Evolutionary conservation across 495 filamentous ascomycete genomes (phyloP).

Genomic region (Aspergillus leporis): DNA sequence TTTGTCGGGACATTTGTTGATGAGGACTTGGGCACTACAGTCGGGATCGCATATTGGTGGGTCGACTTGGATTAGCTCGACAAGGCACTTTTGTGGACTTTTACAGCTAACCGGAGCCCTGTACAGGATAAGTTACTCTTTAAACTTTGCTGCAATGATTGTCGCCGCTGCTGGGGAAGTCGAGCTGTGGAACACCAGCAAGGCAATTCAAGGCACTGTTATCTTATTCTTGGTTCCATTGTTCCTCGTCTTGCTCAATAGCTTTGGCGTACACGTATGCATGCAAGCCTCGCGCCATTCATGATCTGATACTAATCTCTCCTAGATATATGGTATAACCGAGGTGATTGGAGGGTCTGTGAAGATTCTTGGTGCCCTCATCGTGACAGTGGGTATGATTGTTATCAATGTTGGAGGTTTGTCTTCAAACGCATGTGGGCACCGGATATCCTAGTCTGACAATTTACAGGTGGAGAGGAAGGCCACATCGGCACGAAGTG

Average conservation of each 20-base stretch:
- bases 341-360: slow-evolving; percentile 40
- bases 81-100: not conserved
- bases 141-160: slow-evolving; percentile 42
- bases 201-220: slow-evolving; percentile 28
- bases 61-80: not conserved
- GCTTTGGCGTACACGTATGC: slow-evolving; percentile 32
- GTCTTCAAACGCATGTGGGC: not conserved
- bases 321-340: slow-evolving; percentile 38
- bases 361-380: slow-evolving; percentile 35
- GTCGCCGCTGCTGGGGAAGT: slow-evolving; percentile 38
- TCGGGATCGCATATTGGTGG: slow-evolving; percentile 51
- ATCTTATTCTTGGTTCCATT: slow-evolving; percentile 33
- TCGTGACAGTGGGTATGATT: slow-evolving; percentile 33
- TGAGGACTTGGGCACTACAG: slow-evolving; percentile 43
- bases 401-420: slow-evolving; percentile 36
- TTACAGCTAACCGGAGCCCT: not conserved
- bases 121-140: slow-evolving; percentile 47
- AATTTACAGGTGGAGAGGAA: slow-evolving; percentile 9
- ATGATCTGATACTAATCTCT: not conserved
- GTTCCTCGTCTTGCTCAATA: slow-evolving; percentile 34
- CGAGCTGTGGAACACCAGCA: slow-evolving; percentile 34
- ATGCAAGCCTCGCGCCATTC: not conserved
- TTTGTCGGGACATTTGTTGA: slow-evolving; percentile 53
- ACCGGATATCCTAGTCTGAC: not conserved
- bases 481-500: slow-evolving; percentile 20